These are phyloP conservation scores for Mycena belliarum DNA, from an alignment of 768 basidiomycete genomes.

Conservation along the genomic window DNA sequence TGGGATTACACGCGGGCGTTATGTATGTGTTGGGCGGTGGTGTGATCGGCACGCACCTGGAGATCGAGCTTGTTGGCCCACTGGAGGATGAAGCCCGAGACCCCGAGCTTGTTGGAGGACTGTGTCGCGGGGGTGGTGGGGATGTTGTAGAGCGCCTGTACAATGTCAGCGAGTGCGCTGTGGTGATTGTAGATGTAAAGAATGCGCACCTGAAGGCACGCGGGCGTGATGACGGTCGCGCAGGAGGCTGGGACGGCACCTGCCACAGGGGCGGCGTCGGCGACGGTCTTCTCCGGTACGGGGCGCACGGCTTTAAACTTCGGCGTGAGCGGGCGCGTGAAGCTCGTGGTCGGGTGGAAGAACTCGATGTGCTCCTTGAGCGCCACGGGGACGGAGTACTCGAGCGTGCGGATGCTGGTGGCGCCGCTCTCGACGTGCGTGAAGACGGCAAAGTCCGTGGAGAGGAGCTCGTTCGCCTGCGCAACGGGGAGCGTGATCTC, in stretches of 20 bases:
- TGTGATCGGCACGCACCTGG: neutral
- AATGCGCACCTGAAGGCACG: slow-evolving; percentile 19
- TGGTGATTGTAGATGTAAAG: no score
- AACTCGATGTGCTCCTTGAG: slow-evolving; percentile 21
- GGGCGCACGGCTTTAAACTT: neutral
- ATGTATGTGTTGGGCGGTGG: no score
- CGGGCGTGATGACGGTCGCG: slow-evolving; percentile 21
- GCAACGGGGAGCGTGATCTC: slow-evolving; percentile 20
- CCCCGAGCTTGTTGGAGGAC: slow-evolving; percentile 20
- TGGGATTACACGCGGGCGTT: slow-evolving; percentile 22
- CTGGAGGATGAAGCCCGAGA: slow-evolving; percentile 19
- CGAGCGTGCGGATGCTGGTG: slow-evolving; percentile 22
- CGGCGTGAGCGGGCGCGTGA: slow-evolving; percentile 7
- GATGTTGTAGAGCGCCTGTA: slow-evolving; percentile 25
- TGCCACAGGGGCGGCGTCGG: neutral
- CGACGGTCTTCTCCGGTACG: neutral
- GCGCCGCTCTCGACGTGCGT: slow-evolving; percentile 13
- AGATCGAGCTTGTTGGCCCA: slow-evolving; percentile 1
- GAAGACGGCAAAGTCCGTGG: slow-evolving; percentile 17
- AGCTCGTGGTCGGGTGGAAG: slow-evolving; percentile 25
- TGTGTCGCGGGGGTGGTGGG: slow-evolving; percentile 24
- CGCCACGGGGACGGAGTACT: slow-evolving; percentile 23
- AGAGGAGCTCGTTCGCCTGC: slow-evolving; percentile 24
- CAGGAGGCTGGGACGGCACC: slow-evolving; percentile 24
- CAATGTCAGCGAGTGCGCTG: neutral